Evolutionary conservation across 352 stramenopile species (phyloP), one percentile per base, ranked within the genome.

Genomic region (Globisporangium parvum): DNA sequence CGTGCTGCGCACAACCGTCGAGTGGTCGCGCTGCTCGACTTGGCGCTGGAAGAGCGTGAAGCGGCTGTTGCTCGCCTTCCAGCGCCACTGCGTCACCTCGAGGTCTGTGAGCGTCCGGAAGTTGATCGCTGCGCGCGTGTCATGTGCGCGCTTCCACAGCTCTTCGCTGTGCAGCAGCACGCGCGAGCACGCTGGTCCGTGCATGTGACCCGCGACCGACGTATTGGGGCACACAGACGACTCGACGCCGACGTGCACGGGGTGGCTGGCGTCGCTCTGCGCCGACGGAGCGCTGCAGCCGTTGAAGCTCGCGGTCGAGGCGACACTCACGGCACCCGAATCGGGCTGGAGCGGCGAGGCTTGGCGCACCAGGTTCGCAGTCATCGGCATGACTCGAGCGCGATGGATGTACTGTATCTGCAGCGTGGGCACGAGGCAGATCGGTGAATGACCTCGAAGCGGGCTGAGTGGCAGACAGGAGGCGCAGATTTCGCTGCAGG

Each of bases 21-120:
- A 15, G 39, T 11, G 26, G 37, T 37, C 39, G 24, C 20, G 18
- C 15, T 39, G 14, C 11, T 55, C 49, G 2, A 57, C 28, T 17
- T 57, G 41, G 40, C 56, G 56, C 48, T 55, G 49, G 48, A 62
- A 62, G 56, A 62, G 24, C 47, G 57, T 53, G 39, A 63, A 59
- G 23, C 55, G 44, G 52, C 54, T 58, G 44, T 40, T 63, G 57
- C 51, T 63, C 44, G 42, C 45, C 44, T 63, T 57, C 57, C 57
- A 63, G n/a, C 46, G 45, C 57, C 57, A 59, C 51, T 51, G 51
- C n/a, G 33, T 57, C 33, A 63, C 51, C 0, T 51, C 49, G 8
- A 63, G 51, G 35, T 59, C 39, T 14, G 44, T 55, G 26, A 63
- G 51, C 23, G 31, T 8, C 1, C 51, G 51, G 35, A 59, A 63